Evolutionary conservation across 2,329 filamentous ascomycete genomes (phyloP).

Genomic region (Fusarium tricinctum): DNA sequence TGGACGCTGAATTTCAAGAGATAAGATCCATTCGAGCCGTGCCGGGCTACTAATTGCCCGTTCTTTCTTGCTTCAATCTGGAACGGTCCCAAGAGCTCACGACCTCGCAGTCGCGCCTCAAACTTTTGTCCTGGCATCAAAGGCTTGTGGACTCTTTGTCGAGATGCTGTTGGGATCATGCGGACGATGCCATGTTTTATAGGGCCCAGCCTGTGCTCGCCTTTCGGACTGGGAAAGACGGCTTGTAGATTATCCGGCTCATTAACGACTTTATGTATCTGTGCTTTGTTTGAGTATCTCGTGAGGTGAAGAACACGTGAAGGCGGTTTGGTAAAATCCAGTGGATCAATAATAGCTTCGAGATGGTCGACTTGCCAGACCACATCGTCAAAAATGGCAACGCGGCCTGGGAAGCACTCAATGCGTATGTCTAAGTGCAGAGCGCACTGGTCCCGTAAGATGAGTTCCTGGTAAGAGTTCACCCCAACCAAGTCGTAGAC

Average conservation of each 20-base stretch:
- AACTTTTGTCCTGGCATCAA: neutral
- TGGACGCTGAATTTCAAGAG: neutral
- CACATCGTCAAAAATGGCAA: neutral
- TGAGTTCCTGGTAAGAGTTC: neutral
- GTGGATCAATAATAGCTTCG: neutral
- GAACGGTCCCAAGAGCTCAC: neutral
- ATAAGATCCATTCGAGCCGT: neutral
- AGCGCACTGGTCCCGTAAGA: neutral
- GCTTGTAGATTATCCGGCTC: constrained; percentile 5
- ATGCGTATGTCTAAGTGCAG: constrained; percentile 11
- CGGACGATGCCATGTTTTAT: constrained; percentile 22
- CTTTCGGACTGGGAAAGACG: neutral
- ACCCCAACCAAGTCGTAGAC: neutral
- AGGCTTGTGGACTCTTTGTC: neutral
- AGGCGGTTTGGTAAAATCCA: neutral
- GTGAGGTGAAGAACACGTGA: neutral
- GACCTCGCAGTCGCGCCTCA: constrained; percentile 1
- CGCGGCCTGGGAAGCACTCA: constrained; percentile 1
- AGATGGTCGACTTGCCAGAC: constrained; percentile 9
- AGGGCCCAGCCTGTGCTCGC: neutral
- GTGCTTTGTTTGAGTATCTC: fast-evolving
- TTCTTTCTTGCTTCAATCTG: neutral
- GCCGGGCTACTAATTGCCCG: neutral
- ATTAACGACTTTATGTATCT: neutral
- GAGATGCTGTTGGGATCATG: constrained; percentile 8